Evolutionary conservation across 1,284 basidiomycete species (phyloP), one percentile per base, ranked within the genome.

Genomic region (Apiotrichum brassicae): DNA sequence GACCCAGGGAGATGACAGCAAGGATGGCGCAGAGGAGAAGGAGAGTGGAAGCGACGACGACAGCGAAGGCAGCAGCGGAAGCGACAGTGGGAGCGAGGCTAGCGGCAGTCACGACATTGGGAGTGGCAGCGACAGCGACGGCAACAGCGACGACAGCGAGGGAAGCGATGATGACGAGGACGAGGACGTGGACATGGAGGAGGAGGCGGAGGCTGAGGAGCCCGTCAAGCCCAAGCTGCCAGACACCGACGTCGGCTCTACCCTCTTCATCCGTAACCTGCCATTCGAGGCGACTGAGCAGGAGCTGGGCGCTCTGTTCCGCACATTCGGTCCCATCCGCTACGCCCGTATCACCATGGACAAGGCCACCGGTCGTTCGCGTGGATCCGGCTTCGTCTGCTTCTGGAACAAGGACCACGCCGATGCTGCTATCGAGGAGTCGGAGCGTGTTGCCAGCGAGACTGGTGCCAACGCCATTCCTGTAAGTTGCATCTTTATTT

Each of bases 371-470:
- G 87, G 85, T 18, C 84, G 91, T 42, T 90, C 92, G 26, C 80
- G 90, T 41, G 95, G 95, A 9, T 97, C 92, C 0, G 95, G 91
- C 0, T 99, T 99, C 68, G 91, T 87, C 0, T 97, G 92, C 71
- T 97, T 95, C 76, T 97, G 94, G 94, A 91, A 94, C 57, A 82
- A 81, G 56, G 86, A 84, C 53, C 86, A 94, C 56, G 94, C 93
- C 4, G 86, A 94, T 61, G 83, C 83, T 51, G 89, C 84, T 4
- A 79, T 97, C 28, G 79, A 82, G 45, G 87, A 91, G 65, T 87
- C 90, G 41, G 83, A 87, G 34, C 76, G 85, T 5, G 76, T 91
- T 6, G 80, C 80, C 20, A 65, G 76, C 37, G 86, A 88, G 70
- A 74, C 72, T 11, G 74, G 73, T 11, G 65, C 72, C 24, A 73